These are phyloP conservation scores for Stephanodiscus minutulus DNA, from an alignment of 108 stramenopile species.

Conservation along the genomic window DNA sequence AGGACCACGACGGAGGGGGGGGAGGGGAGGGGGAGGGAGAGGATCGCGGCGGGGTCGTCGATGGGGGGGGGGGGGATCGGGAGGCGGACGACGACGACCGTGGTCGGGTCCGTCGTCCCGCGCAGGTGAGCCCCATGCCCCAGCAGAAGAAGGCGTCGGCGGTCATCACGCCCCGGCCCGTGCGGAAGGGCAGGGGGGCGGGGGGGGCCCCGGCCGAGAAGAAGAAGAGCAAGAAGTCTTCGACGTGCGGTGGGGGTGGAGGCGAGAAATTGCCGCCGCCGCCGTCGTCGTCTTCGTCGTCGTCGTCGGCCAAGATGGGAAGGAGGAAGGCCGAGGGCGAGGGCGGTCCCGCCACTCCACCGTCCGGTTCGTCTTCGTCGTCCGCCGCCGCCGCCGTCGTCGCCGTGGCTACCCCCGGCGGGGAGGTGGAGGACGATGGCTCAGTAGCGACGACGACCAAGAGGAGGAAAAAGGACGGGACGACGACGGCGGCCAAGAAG, in stretches of 20 bases:
- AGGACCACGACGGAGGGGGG: not conserved
- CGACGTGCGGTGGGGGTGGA: not conserved
- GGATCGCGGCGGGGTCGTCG: not conserved
- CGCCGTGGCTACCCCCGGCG: slow-evolving; percentile 10
- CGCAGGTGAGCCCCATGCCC: slow-evolving; percentile 25
- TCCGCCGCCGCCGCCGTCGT: not conserved
- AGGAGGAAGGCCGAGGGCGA: not conserved
- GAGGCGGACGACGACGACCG: not conserved
- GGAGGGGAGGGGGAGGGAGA: not conserved
- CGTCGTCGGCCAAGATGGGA: not conserved
- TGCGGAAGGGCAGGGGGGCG: slow-evolving; percentile 1
- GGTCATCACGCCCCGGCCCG: slow-evolving; percentile 17
- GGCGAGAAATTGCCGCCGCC: not conserved
- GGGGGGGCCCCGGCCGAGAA: not conserved
- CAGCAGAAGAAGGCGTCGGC: slow-evolving; percentile 6
- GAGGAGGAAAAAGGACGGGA: not conserved
- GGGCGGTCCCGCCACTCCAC: not conserved
- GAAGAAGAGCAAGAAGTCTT: not conserved
- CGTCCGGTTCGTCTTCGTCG: not conserved
- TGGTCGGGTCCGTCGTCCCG: not conserved
- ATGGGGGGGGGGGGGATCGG: not conserved
- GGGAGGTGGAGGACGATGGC: not conserved
- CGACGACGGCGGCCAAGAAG: not conserved
- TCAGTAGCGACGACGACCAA: not conserved
- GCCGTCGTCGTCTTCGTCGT: not conserved